These are phyloP conservation scores for Collybia mongolica DNA, from an alignment of 768 basidiomycete species.

Conservation along the genomic window DNA sequence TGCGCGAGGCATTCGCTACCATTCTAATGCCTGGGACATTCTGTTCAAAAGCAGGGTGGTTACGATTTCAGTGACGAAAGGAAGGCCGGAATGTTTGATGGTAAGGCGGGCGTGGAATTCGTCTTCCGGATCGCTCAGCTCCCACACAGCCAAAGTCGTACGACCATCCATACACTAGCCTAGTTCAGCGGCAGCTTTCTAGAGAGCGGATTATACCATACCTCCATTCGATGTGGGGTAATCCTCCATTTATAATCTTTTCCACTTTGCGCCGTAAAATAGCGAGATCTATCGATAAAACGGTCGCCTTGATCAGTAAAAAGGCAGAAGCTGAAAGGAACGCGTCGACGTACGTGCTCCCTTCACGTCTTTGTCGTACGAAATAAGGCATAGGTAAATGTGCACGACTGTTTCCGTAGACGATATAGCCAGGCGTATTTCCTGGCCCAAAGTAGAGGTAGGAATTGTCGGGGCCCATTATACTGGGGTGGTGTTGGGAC, in stretches of 20 bases:
- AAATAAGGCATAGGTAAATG: slow-evolving; percentile 56
- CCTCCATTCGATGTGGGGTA: slow-evolving; percentile 64
- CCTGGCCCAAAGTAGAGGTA: slow-evolving; percentile 76
- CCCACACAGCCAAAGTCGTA: slow-evolving; percentile 66
- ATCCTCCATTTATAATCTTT: slow-evolving; percentile 78
- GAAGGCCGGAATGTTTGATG: slow-evolving; percentile 55
- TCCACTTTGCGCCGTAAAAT: slow-evolving; percentile 70
- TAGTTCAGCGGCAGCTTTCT: neutral
- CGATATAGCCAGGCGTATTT: slow-evolving; percentile 57
- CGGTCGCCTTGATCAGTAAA: slow-evolving; percentile 1
- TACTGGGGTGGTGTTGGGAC: slow-evolving; percentile 63
- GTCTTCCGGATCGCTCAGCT: slow-evolving; percentile 54
- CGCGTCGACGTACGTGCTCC: slow-evolving; percentile 53
- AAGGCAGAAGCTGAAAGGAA: slow-evolving; percentile 3
- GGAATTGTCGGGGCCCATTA: slow-evolving; percentile 81
- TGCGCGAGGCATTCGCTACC: slow-evolving; percentile 30
- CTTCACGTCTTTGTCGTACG: slow-evolving; percentile 55
- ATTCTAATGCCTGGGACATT: slow-evolving; percentile 60
- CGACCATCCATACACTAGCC: slow-evolving; percentile 64
- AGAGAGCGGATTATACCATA: slow-evolving; percentile 24
- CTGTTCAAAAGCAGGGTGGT: slow-evolving; percentile 75
- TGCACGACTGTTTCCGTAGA: slow-evolving; percentile 64
- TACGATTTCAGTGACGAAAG: slow-evolving; percentile 72
- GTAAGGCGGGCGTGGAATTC: slow-evolving; percentile 60
- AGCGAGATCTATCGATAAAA: slow-evolving; percentile 54